Evolutionary conservation across 192 early-diverging fungal genomes (phyloP).

Genomic region (Gaertneriomyces semiglobifer): DNA sequence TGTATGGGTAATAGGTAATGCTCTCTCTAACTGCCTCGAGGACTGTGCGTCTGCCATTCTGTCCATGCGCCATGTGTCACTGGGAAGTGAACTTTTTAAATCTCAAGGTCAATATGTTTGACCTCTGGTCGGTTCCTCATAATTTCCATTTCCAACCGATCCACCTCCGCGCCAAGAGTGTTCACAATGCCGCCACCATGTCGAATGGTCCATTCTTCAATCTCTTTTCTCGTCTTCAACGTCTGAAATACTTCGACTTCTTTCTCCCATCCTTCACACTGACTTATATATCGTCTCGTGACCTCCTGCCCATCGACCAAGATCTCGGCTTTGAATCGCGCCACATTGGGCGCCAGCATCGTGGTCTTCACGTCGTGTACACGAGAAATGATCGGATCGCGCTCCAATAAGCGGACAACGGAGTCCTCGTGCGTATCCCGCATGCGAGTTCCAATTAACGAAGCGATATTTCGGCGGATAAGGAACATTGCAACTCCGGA

Average conservation of each 20-base stretch:
- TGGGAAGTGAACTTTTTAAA: constrained; percentile 11
- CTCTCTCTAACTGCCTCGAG: no score
- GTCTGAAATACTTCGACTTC: constrained; percentile 35
- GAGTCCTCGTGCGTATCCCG: constrained; percentile 24
- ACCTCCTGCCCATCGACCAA: constrained; percentile 55
- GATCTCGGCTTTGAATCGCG: constrained; percentile 58
- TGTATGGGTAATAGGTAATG: no score
- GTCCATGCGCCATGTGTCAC: no score
- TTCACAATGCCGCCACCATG: constrained; percentile 44
- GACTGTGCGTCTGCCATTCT: no score
- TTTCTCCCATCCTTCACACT: constrained; percentile 8
- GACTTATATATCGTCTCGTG: constrained; percentile 38
- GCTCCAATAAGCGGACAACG: constrained; percentile 45
- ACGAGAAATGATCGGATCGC: constrained; percentile 51
- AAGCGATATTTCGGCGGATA: constrained; percentile 48
- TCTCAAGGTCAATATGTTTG: constrained; percentile 56
- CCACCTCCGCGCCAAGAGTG: constrained; percentile 49
- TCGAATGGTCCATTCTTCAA: constrained; percentile 39
- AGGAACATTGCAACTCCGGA: constrained; percentile 46
- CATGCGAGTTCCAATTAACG: constrained; percentile 47
- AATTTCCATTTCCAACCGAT: constrained; percentile 49
- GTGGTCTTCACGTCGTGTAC: constrained; percentile 62
- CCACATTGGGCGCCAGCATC: constrained; percentile 46
- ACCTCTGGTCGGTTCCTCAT: constrained; percentile 50
- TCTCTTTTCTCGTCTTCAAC: constrained; percentile 38